A percentile compares a stretch with the other conserved stretches of the same genome.
phyloP scores from a whole-genome alignment of 1,284 basidiomycete species.

The Lentinula novae-zelandiae region DNA sequence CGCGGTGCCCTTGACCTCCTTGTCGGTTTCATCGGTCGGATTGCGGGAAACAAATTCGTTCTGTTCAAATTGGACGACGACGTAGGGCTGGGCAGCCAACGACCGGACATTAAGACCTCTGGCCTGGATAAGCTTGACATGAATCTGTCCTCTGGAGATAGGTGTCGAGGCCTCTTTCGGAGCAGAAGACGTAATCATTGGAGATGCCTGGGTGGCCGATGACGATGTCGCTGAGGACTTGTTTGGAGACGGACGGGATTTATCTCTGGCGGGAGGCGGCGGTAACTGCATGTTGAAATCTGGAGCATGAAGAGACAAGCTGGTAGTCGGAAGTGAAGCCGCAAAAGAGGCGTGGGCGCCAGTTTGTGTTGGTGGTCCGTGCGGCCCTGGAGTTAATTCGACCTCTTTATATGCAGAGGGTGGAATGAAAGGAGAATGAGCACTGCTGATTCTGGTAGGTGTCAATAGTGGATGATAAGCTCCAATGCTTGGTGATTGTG shows the following conservation, averaged over 20 bases:
- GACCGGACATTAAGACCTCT: conserved; percentile 79
- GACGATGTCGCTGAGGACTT: conserved; percentile 35
- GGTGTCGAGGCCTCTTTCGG: conserved; percentile 20
- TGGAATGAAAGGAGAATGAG: conserved; percentile 21
- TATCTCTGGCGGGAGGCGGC: conserved; percentile 43
- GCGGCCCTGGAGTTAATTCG: conserved; percentile 15
- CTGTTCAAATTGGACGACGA: conserved; percentile 98
- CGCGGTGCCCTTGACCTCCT: conserved; percentile 80
- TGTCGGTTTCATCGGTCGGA: conserved; percentile 82
- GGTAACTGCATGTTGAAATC: conserved; percentile 70
- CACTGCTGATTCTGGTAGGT: conserved; percentile 22
- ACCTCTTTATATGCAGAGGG: conserved; percentile 33
- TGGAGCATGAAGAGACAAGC: conserved; percentile 76
- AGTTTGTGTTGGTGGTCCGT: background rate
- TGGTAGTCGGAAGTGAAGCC: conserved; percentile 57
- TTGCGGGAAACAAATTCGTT: conserved; percentile 97
- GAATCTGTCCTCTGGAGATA: conserved; percentile 77
- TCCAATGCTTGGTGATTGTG: conserved; percentile 10
- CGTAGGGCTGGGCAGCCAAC: conserved; percentile 78
- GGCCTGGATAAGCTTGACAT: conserved; percentile 93
- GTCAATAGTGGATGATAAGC: conserved; percentile 15
- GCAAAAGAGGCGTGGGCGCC: conserved; percentile 23
- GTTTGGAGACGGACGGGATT: conserved; percentile 27
- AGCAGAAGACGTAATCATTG: conserved; percentile 25
- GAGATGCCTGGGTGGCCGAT: conserved; percentile 37